Evolutionary conservation across 371 early-diverging fungal genomes (phyloP).

Genomic region (Zopfochytrium polystomum): DNA sequence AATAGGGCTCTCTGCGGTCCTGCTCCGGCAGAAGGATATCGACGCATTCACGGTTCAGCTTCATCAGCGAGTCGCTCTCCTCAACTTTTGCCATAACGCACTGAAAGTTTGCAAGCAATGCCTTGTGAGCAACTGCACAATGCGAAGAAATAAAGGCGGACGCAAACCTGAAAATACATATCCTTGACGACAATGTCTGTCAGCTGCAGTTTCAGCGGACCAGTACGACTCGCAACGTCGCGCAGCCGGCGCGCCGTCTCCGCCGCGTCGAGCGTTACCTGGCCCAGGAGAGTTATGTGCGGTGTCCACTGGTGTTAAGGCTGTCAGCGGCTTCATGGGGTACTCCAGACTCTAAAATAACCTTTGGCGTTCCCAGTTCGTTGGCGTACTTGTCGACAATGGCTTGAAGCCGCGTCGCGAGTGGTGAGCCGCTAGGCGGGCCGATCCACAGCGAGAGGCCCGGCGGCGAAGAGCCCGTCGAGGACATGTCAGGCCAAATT

Average conservation of each 20-base stretch:
- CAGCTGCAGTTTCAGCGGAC: constrained; percentile 17
- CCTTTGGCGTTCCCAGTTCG: constrained; percentile 28
- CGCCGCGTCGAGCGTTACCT: constrained; percentile 9
- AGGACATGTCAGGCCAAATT: too few relatives aligned
- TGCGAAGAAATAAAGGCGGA: background rate
- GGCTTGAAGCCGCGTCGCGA: background rate
- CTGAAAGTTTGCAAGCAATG: constrained; percentile 3
- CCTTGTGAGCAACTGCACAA: background rate
- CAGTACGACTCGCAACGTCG: constrained; percentile 1
- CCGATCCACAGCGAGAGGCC: constrained; percentile 31
- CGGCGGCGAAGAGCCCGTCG: too few relatives aligned
- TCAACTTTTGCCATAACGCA: constrained; percentile 34
- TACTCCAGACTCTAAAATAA: background rate
- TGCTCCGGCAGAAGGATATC: too few relatives aligned
- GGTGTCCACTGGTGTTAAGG: constrained; percentile 17
- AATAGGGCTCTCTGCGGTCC: constrained; percentile 15
- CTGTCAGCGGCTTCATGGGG: background rate
- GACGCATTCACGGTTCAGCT: too few relatives aligned
- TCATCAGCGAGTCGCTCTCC: constrained; percentile 16
- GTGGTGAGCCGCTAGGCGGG: constrained; percentile 10
- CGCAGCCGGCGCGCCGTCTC: background rate
- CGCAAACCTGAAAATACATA: constrained; percentile 23
- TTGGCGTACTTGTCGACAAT: constrained; percentile 20
- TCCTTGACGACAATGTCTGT: constrained; percentile 27
- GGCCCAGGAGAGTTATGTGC: constrained; percentile 33